A percentile compares a stretch with the other conserved stretches of the same genome.
Evolutionary conservation across 371 early-diverging fungal species (phyloP).

Genomic region (Mucor piriformis): DNA sequence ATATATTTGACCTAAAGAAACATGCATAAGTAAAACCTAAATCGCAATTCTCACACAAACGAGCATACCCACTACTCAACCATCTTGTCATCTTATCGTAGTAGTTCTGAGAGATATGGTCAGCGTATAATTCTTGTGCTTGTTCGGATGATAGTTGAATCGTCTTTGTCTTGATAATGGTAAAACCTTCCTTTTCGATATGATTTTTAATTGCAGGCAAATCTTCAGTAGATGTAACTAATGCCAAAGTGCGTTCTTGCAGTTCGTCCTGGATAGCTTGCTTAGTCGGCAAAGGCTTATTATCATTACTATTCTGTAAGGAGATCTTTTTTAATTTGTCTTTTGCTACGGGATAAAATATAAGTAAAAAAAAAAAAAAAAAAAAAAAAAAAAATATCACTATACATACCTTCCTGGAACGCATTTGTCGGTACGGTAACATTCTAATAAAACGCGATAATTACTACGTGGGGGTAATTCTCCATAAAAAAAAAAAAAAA

Average conservation of each 20-base stretch:
- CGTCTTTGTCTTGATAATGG: background rate
- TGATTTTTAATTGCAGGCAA: background rate
- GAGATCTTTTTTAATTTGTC: background rate
- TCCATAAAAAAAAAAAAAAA: background rate
- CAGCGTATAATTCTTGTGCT: conserved; percentile 8
- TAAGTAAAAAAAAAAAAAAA: background rate
- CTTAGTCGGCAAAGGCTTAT: background rate
- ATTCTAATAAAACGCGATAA: background rate
- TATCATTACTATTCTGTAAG: background rate
- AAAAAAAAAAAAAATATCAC: background rate
- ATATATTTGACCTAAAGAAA: conserved; percentile 12
- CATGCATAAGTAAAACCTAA: background rate
- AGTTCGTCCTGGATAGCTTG: background rate
- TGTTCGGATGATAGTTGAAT: conserved; percentile 6
- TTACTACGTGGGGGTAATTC: background rate
- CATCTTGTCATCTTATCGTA: conserved; percentile 5
- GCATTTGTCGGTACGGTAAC: background rate
- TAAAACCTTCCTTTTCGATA: conserved; percentile 7
- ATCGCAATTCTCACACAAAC: background rate
- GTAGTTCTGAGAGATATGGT: background rate
- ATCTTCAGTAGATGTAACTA: background rate
- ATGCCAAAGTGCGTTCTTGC: conserved; percentile 14
- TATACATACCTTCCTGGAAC: background rate
- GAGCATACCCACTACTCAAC: conserved; percentile 5
- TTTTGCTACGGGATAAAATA: background rate